phyloP scores from a whole-genome alignment of 2,329 filamentous ascomycete species.

The Colletotrichum cordylinicola region DNA sequence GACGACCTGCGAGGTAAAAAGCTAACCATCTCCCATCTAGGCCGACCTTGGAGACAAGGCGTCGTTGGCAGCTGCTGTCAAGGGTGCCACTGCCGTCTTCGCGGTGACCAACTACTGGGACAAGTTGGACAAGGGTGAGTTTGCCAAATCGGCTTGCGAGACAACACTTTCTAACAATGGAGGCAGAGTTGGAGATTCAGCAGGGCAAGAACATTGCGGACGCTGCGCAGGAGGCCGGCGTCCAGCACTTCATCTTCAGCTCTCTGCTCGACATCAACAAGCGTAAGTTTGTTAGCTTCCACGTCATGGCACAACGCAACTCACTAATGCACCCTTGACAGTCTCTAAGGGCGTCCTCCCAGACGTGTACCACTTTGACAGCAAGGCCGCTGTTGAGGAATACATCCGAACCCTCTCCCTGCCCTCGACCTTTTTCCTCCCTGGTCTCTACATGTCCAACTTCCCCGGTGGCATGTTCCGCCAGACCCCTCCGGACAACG shows the following conservation, averaged over 20 bases:
- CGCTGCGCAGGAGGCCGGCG: conserved; percentile 46
- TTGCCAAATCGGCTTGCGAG: neutral
- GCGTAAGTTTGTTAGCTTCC: conserved; percentile 30
- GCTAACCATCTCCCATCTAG: conserved; percentile 22
- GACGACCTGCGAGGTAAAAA: neutral
- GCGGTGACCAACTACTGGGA: conserved; percentile 60
- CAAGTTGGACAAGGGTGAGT: conserved; percentile 34
- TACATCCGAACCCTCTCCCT: conserved; percentile 55
- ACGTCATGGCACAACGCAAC: neutral
- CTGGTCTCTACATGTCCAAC: conserved; percentile 61
- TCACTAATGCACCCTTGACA: conserved; percentile 22
- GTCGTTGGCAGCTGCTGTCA: conserved; percentile 48
- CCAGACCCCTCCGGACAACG: conserved; percentile 32
- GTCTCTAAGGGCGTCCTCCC: conserved; percentile 44
- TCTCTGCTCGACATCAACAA: conserved; percentile 45
- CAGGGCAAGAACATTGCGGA: conserved; percentile 55
- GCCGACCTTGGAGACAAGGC: conserved; percentile 55
- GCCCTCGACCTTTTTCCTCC: conserved; percentile 56
- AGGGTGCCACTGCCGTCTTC: conserved; percentile 54
- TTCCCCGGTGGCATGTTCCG: conserved; percentile 35
- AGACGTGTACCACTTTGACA: conserved; percentile 59
- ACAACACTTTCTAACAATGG: neutral
- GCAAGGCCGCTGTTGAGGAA: conserved; percentile 60
- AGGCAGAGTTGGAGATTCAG: conserved; percentile 40
- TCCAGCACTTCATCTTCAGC: conserved; percentile 51